Evolutionary conservation across 148 eudicot genomes (phyloP), one percentile per base, ranked within the genome.

Genomic region (Nepenthes mirabilis): DNA sequence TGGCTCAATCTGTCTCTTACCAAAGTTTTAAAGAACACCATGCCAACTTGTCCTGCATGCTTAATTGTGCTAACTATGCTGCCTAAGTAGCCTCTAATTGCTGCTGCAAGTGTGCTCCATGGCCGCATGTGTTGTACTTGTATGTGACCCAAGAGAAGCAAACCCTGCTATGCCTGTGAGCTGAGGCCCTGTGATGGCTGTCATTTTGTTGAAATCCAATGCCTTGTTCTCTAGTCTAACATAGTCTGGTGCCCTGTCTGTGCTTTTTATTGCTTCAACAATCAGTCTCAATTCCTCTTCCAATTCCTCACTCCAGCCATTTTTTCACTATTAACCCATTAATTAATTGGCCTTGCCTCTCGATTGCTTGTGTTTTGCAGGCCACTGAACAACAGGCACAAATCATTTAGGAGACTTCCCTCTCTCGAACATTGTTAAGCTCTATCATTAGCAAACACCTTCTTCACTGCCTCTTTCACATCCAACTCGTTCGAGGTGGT

Each of bases 41-140:
- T 87, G 37, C 90, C 95, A 35, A 88, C 88, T 71, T 88, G 90
- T 11, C 86, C 95, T 5, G 88, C 88, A 70, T 82, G 87, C 70
- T 85, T 71, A 35, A 82, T 23, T 10, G 78, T 71, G 55, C 71
- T 85, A 61, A 78, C 80, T 11, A 69, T 69, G 34, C 62, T 69
- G 0, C 82, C 81, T 61, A 78, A 58, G 3, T 75, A 61, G 37
- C 82, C 82, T 3, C 77, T 78, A 9, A 70, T 72, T 0, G 64
- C 79, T 23, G 77, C 87, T 3, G 74, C 47, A 59, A 76, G 37
- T 23, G 66, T 79, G 0, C 73, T 82, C 90, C 77, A 72, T 0
- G 74, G 34, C 37, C 74, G 48, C 23, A 23, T 23, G 23, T 23
- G 23, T 23, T 23, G 23, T 23, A 23, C 23, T 23, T 45, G 48